Base-by-base conservation (phyloP, 257 asterid species). In the Scutellaria minor region DNA sequence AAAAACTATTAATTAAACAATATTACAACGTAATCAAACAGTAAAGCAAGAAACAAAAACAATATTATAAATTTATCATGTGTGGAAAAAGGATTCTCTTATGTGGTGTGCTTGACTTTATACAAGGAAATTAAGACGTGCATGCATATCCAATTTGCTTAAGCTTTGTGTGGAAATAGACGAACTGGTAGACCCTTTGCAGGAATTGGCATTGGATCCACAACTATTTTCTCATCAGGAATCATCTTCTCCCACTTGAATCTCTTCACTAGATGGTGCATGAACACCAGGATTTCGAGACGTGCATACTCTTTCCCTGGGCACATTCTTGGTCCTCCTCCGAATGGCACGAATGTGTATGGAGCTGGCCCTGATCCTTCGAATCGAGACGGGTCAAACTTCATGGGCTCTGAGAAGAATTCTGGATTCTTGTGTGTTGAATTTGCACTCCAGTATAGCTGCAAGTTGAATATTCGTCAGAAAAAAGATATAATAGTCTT, bases 321-420 rank as follows among this genome's bases (percentile, higher is more conserved):
- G 37, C 79, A 77, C 78, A 77, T 77, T 74, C 83, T 78, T 20
- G 79, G 78, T 1, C 82, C 82, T 42, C 82, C 79, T 2, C 78
- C 82, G 12, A 78, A 78, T 0, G 82, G 83, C 22, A 79, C 83
- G 18, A 79, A 79, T 12, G 83, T 75, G 71, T 79, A 75, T 0
- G 83, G 80, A 58, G 77, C 83, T 4, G 83, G 83, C 14, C 83
- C 80, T 1, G 67, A 24, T 8, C 83, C 83, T 10, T 79, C 80
- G 13, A 76, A 76, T 45, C 80, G 50, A 5, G 80, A 69, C 22
- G 80, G 80, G 35, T 76, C 67, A 13, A 79, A 79, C 13, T 79
- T 79, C 39, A 14, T 0, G 15, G 83, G 83, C 5, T 79, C 77
- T 0, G 74, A 14, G 48, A 79, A 75, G 65, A 65, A 65, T 24